Evolutionary conservation across 176 grass and related monocot genomes (phyloP), one percentile per base, ranked within the genome.

Genomic region (Luzula sylvatica): DNA sequence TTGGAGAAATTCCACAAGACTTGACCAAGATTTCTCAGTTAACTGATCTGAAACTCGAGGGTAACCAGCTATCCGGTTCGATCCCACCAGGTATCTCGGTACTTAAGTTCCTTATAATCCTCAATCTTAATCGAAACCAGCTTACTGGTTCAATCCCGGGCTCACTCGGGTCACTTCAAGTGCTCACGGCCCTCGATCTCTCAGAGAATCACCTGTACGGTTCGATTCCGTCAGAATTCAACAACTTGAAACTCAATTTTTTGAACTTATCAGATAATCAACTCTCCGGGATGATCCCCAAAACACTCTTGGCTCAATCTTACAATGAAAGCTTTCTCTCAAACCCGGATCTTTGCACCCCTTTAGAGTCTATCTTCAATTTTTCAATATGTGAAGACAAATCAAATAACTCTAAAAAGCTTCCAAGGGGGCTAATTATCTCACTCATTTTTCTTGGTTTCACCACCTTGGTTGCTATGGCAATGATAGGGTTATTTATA

Each of bases 231-330:
- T 7, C 19, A 16, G 52, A 68, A 11, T 44, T 94, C 7, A 24
- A 43, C 2, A 70, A 73, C 0, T 13, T 86, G 8, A 61, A 0
- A 0, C 9, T 75, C 8, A 18, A 12, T 11, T 38, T 43, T 23
- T 48, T 94, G 5, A 82, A 86, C 44, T 35, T 94, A 27, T 94
- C 87, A 12, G 28, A 14, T 19, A 94, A 86, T 29, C 48, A 86
- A 38, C 62, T 94, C 46, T 46, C 62, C 4, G 77, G 87, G 6
- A 68, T 72, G 49, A 66, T 94, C n/a, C 87, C 81, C 16, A 26
- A 9, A 2, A 5, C 26, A 28, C 53, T 94, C 13, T 56, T 82
- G 46, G 62, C 3, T 1, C 20, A 61, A 27, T 63, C 55, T 27
- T 81, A 81, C 25, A 65, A 68, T 11, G 16, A 32, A 8, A 84